Evolutionary conservation across 345 rosid genomes (phyloP).

Genomic region (Clausena lansium): DNA sequence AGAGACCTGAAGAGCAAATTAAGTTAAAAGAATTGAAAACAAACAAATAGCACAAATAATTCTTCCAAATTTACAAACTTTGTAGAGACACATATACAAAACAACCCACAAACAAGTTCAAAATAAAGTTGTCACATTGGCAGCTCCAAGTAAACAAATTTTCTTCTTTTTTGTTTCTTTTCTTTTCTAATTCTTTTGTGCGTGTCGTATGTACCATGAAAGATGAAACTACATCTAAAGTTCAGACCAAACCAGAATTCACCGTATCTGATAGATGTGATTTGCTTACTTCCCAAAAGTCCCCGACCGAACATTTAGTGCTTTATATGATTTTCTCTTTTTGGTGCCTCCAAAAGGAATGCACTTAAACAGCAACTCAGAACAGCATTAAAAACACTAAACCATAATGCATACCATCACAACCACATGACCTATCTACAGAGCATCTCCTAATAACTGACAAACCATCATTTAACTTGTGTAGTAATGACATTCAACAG

Average conservation of each 20-base stretch:
- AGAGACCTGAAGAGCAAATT: conserved; percentile 60
- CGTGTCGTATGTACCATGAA: not conserved
- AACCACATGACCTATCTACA: not conserved
- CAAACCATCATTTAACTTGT: not conserved
- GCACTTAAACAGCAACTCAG: not conserved
- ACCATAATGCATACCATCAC: not conserved
- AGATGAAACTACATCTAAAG: no score
- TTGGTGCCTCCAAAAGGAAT: not conserved
- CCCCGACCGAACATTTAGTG: not conserved
- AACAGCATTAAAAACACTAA: not conserved
- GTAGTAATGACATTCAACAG: not conserved
- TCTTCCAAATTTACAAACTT: not conserved
- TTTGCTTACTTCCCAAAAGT: not conserved
- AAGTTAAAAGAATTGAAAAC: not conserved
- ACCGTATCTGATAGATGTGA: not conserved
- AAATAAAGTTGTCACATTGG: not conserved
- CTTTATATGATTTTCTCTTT: not conserved
- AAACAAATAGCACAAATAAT: not conserved
- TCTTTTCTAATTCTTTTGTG: not conserved
- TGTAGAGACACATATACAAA: not conserved
- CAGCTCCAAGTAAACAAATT: not conserved
- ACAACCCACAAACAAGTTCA: not conserved
- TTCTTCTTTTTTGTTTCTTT: not conserved
- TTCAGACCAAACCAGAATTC: not conserved
- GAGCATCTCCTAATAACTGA: not conserved